Evolutionary conservation across 169 alveolate genomes (phyloP).

Genomic region (Plasmodium adleri): DNA sequence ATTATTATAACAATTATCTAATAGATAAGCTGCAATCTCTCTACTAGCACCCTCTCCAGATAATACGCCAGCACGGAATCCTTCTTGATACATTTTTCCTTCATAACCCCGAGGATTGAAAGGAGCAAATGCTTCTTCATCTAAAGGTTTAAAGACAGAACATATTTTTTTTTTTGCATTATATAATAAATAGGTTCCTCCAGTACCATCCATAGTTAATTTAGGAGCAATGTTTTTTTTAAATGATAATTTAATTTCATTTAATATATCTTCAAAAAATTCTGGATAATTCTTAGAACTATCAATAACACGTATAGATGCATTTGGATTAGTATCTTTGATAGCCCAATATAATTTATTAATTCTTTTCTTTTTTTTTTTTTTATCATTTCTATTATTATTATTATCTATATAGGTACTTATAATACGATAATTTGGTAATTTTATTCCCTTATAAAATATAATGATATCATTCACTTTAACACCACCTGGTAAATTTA

Average conservation of each 20-base stretch:
- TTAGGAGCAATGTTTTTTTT: conserved; percentile 95
- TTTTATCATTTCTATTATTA: conserved; percentile 72
- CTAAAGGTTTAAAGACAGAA: conserved; percentile 98
- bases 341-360: conserved; percentile 79
- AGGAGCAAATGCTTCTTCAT: conserved; percentile 99
- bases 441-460: conserved; percentile 90
- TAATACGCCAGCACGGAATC: conserved; percentile 94
- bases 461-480: conserved; percentile 88
- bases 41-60: conserved; percentile 99
- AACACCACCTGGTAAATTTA: conserved; percentile 85
- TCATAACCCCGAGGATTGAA: conserved; percentile 97
- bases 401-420: conserved; percentile 86
- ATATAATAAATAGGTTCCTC: conserved; percentile 96
- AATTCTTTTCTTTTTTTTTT: conserved; percentile 79
- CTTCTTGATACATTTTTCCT: conserved; percentile 94
- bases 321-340: conserved; percentile 77
- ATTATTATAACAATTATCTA: conserved; percentile 91
- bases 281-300: conserved; percentile 77
- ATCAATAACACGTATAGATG: conserved; percentile 78
- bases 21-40: conserved; percentile 98
- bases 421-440: conserved; percentile 92
- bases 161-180: conserved; percentile 90
- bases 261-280: conserved; percentile 81
- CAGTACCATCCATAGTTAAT: conserved; percentile 98
- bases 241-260: conserved; percentile 92